Base-by-base conservation (phyloP, 2,329 filamentous ascomycete genomes). In the Apiospora aurea region DNA sequence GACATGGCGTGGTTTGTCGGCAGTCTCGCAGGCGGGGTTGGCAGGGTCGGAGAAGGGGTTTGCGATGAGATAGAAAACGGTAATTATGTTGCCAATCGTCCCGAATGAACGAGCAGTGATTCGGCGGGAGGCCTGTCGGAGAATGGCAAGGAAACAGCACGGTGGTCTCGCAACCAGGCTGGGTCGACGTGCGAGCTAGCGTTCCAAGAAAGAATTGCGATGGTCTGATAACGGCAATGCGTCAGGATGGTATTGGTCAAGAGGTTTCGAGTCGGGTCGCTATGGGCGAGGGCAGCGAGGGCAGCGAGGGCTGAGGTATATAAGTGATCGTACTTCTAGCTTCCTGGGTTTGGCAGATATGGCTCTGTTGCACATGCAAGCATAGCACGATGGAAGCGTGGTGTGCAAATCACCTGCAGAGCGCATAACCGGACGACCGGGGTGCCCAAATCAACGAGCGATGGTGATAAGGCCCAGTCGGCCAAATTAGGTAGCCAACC, bases 1-100 rank as follows among this genome's bases (percentile, higher is more conserved):
- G 72, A 73, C 72, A 73, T 73, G 69, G 53, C 49, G 69, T 44
- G n/a, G 69, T 38, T 38, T 18, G n/a, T 57, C 57, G 57, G 57
- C 57, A 41, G 18, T 24, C 57, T 64, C 57, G 57, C 41, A 18
- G 57, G 34, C 34, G 57, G 57, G 34, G 21, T 41, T 41, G 41
- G 34, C 57, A 24, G 8, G 57, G 34, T 64, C 57, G 57, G 34
- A 64, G n/a, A 24, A 64, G 2, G 34, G 34, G 34, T n/a, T 64
- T 41, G 29, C 41, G 34, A 38, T 41, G 34, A 64, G 21, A 34
- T 41, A 14, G n/a, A 41, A 41, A 10, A 1, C 21, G 57, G 41
- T n/a, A 18, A 41, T 41, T 14, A 21, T 64, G 57, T 64, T 34
- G 34, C 57, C 57, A 64, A 21, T n/a, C 29, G 57, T 64, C 34